Evolutionary conservation across 2,329 filamentous ascomycete genomes (phyloP).

Genomic region (Penicillium concentricum): DNA sequence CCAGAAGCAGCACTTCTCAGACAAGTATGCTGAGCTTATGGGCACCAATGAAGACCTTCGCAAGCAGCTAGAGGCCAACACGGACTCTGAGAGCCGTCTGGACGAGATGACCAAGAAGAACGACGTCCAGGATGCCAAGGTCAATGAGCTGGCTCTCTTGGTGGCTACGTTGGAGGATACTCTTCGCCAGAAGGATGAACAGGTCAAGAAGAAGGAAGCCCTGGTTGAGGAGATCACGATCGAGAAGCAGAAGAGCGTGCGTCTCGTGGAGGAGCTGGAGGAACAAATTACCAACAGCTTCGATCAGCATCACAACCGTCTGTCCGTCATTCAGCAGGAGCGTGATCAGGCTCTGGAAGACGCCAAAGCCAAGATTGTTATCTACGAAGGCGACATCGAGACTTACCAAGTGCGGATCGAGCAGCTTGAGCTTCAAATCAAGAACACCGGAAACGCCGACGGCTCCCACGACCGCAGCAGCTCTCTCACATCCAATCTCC

Average conservation of each 20-base stretch:
- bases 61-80: constrained; percentile 37
- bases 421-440: constrained; percentile 62
- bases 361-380: constrained; percentile 62
- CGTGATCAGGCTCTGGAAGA: constrained; percentile 76
- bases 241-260: constrained; percentile 85
- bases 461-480: constrained; percentile 54
- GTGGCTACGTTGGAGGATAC: constrained; percentile 49
- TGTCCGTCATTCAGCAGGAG: constrained; percentile 78
- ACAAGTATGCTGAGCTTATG: constrained; percentile 44
- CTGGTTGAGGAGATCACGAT: constrained; percentile 52
- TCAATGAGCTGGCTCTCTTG: constrained; percentile 54
- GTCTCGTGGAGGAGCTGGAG: constrained; percentile 91
- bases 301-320: constrained; percentile 88
- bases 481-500: constrained; percentile 67
- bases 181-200: constrained; percentile 44
- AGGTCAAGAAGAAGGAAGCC: constrained; percentile 48
- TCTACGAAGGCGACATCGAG: constrained; percentile 68
- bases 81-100: constrained; percentile 37
- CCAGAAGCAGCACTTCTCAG: constrained; percentile 44
- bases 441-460: constrained; percentile 38
- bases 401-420: constrained; percentile 55
- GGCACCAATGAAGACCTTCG: constrained; percentile 41
- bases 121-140: constrained; percentile 55
- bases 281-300: constrained; percentile 94
- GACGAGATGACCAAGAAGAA: constrained; percentile 42